Base-by-base conservation (phyloP, 768 basidiomycete genomes). In the Atractiella rhizophila region DNA sequence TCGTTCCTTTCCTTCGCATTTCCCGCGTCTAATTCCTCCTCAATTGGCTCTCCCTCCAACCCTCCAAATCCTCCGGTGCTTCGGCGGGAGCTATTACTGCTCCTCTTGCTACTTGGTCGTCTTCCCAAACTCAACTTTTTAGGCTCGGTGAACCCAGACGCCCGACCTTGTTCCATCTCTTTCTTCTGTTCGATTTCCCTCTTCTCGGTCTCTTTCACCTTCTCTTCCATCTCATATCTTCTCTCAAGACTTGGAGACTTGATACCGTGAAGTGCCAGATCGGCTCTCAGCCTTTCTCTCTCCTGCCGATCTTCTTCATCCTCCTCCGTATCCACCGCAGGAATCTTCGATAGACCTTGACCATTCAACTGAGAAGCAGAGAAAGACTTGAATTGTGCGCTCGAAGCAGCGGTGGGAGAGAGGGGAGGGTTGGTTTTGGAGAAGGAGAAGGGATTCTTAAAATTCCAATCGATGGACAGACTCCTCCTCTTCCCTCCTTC, bases 221-320 rank as follows among this genome's bases (percentile, higher is more conserved):
- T n/a, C n/a, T n/a, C n/a, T n/a, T n/a, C 58, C 12, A 67, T 60
- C 37, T 64, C 53, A n/a, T 63, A 56, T 24, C 74, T 71, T 57
- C 76, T 63, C 35, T 24, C 40, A 29, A 36, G 29, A 13, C 46
- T 36, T 4, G 42, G 41, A n/a, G 46, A 32, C 18, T 69, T 72
- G 45, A 88, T 80, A 4, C 88, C 88, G 75, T 86, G 82, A 23
- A 88, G 62, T 56, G 82, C 80, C 77, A 96, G 78, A 21, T 82
- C 81, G 13, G 81, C 81, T 48, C 76, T 67, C 40, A 94, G 64
- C 13, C 83, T 69, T 56, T 85, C 83, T 41, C 86, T 66, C 59
- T 88, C 83, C 47, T 66, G 68, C 28, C 70, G 66, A 54, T 91
- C 85, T 13, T 94, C 82, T 44, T 94, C 88, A 52, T 96, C 86